phyloP scores from a whole-genome alignment of 1,284 basidiomycete genomes.

The Sporisorium sorghi region DNA sequence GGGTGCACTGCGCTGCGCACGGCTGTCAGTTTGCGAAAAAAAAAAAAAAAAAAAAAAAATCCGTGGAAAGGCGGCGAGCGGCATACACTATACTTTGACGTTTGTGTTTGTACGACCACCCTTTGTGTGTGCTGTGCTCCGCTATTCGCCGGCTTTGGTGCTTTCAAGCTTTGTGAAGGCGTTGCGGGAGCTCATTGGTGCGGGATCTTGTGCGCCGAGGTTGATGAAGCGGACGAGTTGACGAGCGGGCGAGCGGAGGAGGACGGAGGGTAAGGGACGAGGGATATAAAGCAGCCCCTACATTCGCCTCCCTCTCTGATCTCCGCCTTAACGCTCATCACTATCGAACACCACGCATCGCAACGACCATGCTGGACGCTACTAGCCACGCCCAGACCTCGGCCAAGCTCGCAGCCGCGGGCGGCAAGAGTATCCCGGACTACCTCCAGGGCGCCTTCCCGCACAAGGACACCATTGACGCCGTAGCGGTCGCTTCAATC shows the following conservation, averaged over 20 bases:
- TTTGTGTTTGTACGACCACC: not conserved
- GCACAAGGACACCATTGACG: not conserved
- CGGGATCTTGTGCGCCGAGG: not conserved
- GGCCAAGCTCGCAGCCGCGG: conserved; percentile 4
- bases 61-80: too few species aligned
- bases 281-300: not conserved
- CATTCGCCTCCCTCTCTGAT: too few species aligned
- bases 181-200: not conserved
- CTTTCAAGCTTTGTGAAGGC: not conserved
- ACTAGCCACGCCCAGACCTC: not conserved
- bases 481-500: not conserved
- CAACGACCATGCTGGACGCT: not conserved
- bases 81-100: too few species aligned
- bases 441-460: conserved; percentile 11
- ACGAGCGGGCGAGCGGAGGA: not conserved
- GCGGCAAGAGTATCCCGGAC: not conserved
- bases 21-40: conserved; percentile 2
- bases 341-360: too few species aligned
- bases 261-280: too few species aligned
- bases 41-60: too few species aligned
- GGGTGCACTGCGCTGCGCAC: not conserved
- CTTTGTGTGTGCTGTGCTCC: not conserved
- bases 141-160: not conserved
- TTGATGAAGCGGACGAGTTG: not conserved
- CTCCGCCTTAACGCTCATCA: not conserved